phyloP scores from a whole-genome alignment of 2,329 filamentous ascomycete genomes.

The Colletotrichum lupini region DNA sequence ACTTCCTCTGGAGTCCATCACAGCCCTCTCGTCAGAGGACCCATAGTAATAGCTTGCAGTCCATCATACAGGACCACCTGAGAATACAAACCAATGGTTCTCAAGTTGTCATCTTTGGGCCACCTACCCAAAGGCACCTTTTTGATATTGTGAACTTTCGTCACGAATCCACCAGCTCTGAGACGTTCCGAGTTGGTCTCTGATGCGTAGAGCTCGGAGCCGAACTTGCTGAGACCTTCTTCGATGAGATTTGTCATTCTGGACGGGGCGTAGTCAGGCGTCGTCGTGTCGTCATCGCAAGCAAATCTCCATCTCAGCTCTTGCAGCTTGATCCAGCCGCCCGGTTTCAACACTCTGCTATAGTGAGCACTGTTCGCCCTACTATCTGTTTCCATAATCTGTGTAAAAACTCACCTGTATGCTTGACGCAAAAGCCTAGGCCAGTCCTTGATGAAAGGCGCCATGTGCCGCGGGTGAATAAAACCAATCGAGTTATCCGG shows the following conservation, averaged over 20 bases:
- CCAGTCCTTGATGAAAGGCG: slow-evolving; percentile 43
- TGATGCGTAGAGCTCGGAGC: neutral
- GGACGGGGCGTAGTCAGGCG: neutral
- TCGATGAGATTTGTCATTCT: neutral
- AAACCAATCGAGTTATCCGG: slow-evolving; percentile 40
- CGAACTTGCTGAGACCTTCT: neutral
- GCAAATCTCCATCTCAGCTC: neutral
- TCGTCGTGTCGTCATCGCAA: neutral
- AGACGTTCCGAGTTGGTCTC: neutral
- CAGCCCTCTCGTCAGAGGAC: slow-evolving; percentile 46
- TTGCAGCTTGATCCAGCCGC: neutral
- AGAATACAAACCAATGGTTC: neutral
- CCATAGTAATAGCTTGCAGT: slow-evolving; percentile 48
- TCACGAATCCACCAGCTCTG: neutral
- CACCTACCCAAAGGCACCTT: slow-evolving; percentile 63
- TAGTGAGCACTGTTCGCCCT: no score
- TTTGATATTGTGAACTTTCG: slow-evolving; percentile 41
- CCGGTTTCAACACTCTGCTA: neutral
- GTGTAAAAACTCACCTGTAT: neutral
- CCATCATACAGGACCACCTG: slow-evolving; percentile 41
- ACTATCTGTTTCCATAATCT: no score
- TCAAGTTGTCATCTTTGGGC: slow-evolving; percentile 62
- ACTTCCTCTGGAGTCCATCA: slow-evolving; percentile 47
- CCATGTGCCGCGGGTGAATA: slow-evolving; percentile 49
- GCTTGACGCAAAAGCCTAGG: neutral